phyloP scores from a whole-genome alignment of 2,329 filamentous ascomycete genomes.

The Mycogone perniciosa region DNA sequence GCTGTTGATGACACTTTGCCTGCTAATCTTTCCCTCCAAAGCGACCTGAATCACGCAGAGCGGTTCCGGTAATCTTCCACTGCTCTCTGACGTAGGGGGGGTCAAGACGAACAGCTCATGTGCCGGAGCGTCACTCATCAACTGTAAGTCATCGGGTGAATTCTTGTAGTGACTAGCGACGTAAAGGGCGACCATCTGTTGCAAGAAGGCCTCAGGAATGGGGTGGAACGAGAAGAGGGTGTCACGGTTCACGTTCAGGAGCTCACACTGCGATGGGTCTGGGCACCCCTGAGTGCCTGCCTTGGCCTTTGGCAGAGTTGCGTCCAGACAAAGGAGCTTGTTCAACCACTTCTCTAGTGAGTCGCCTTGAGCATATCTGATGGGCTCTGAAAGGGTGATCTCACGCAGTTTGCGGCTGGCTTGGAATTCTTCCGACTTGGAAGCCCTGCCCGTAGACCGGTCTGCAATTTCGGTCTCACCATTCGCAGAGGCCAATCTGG shows the following conservation, averaged over 20 bases:
- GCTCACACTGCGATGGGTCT: slow-evolving; percentile 83
- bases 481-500: slow-evolving; percentile 54
- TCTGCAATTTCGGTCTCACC: slow-evolving; percentile 65
- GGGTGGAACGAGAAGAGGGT: slow-evolving; percentile 97
- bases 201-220: slow-evolving; percentile 92
- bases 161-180: slow-evolving; percentile 98
- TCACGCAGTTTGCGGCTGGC: slow-evolving; percentile 79
- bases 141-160: slow-evolving; percentile 92
- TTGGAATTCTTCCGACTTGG: slow-evolving; percentile 56
- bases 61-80: slow-evolving; percentile 78
- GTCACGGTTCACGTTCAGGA: slow-evolving; percentile 91
- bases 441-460: slow-evolving; percentile 66
- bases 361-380: slow-evolving; percentile 87
- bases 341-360: slow-evolving; percentile 96
- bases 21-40: slow-evolving; percentile 90
- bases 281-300: slow-evolving; percentile 71
- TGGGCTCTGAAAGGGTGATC: slow-evolving; percentile 88
- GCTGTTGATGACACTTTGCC: slow-evolving; percentile 84
- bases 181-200: slow-evolving; percentile 97
- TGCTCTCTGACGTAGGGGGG: slow-evolving; percentile 71
- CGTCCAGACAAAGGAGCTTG: slow-evolving; percentile 85
- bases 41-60: slow-evolving; percentile 92
- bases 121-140: slow-evolving; percentile 96
- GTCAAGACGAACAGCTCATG: slow-evolving; percentile 95
- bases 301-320: slow-evolving; percentile 74